Conservation (phyloP, 2,329 filamentous ascomycete genomes). For the Fusarium decemcellulare region DNA sequence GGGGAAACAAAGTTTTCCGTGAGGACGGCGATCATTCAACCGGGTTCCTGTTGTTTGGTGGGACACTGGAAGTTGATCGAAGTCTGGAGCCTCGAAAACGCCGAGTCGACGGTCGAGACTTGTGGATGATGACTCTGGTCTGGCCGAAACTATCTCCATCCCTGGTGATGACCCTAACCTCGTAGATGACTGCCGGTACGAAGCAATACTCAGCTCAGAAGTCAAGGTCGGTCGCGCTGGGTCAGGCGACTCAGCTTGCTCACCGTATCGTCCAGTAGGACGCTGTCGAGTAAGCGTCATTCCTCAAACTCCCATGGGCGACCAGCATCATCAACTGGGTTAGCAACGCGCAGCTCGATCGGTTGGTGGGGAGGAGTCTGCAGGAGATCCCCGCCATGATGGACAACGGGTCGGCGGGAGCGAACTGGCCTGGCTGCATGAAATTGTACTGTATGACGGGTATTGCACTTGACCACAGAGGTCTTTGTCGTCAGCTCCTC, state of each 20-base stretch:
- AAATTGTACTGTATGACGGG: conserved; percentile 8
- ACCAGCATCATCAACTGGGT: conserved; percentile 24
- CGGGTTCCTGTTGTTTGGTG: conserved; percentile 14
- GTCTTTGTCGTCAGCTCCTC: background rate
- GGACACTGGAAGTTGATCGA: background rate
- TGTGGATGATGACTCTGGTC: background rate
- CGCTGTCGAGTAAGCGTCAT: conserved; percentile 49
- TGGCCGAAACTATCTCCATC: background rate
- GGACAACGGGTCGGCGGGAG: conserved; percentile 26
- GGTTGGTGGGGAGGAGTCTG: conserved; percentile 44
- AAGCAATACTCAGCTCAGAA: too few relatives aligned
- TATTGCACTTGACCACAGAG: background rate
- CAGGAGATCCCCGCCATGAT: conserved; percentile 42
- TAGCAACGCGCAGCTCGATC: conserved; percentile 37
- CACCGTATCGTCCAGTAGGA: conserved; percentile 43
- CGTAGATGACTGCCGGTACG: too few relatives aligned
- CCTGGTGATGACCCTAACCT: too few relatives aligned
- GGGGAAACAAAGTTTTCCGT: conserved; percentile 33
- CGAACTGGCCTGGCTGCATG: background rate
- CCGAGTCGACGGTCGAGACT: conserved; percentile 7
- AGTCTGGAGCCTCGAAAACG: conserved; percentile 6
- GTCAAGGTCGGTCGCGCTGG: conserved; percentile 19
- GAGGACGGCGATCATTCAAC: conserved; percentile 8
- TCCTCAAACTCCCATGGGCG: conserved; percentile 43
- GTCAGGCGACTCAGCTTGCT: conserved; percentile 36